Percentiles rank a stretch among this genome's conserved stretches.
These are phyloP conservation scores for Lyophyllum shimeji DNA, from an alignment of 768 basidiomycete species.

Conservation along the genomic window DNA sequence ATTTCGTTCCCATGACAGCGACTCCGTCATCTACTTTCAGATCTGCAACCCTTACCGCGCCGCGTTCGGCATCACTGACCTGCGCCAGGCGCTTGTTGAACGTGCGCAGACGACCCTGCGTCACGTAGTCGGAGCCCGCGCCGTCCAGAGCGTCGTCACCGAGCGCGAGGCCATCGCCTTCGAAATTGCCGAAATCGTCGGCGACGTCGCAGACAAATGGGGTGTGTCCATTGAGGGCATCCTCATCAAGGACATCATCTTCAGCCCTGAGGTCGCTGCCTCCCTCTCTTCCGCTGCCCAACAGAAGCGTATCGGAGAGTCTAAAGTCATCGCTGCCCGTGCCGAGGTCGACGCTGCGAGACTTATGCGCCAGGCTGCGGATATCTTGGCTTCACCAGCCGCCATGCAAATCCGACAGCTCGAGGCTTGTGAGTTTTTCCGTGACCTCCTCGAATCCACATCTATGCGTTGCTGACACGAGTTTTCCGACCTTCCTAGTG, in stretches of 20 bases:
- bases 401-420: slow-evolving; percentile 99
- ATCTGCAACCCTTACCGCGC: slow-evolving; percentile 90
- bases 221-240: slow-evolving; percentile 96
- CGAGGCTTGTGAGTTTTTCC: slow-evolving; percentile 61
- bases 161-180: slow-evolving; percentile 96
- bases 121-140: slow-evolving; percentile 94
- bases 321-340: slow-evolving; percentile 93
- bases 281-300: slow-evolving; percentile 94
- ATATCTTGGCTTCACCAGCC: slow-evolving; percentile 90
- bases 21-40: slow-evolving; percentile 93
- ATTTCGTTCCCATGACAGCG: slow-evolving; percentile 43
- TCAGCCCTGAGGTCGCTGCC: slow-evolving; percentile 86
- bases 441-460: neutral
- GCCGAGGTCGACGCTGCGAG: slow-evolving; percentile 95
- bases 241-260: slow-evolving; percentile 93
- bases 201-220: slow-evolving; percentile 92
- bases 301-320: slow-evolving; percentile 95
- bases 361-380: slow-evolving; percentile 96
- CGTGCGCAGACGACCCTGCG: slow-evolving; percentile 93
- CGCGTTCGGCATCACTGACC: slow-evolving; percentile 89
- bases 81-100: slow-evolving; percentile 82
- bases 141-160: slow-evolving; percentile 94
- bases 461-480: neutral
- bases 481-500: slow-evolving; percentile 37
- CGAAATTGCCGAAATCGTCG: slow-evolving; percentile 96